A percentile compares a stretch with the other conserved stretches of the same genome.
Evolutionary conservation across 2,329 filamentous ascomycete genomes (phyloP).

Genomic region (Fusarium sp.): DNA sequence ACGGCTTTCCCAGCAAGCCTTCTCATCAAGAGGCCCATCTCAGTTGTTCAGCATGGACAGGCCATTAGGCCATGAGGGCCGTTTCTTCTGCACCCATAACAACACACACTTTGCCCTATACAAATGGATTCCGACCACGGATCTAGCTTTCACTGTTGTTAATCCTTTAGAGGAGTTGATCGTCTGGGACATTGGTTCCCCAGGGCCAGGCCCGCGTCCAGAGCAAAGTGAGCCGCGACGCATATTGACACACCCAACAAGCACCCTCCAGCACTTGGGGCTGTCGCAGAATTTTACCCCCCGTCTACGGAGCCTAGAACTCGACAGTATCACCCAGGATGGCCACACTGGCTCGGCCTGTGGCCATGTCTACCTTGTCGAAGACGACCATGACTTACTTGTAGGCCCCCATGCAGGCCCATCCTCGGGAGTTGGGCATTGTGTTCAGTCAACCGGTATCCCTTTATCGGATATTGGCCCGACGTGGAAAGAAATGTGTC

Average conservation of each 20-base stretch:
- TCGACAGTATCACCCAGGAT: constrained; percentile 59
- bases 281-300: constrained; percentile 66
- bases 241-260: constrained; percentile 55
- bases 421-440: constrained; percentile 57
- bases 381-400: constrained; percentile 66
- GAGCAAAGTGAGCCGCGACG: not conserved
- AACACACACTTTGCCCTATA: constrained; percentile 71
- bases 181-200: constrained; percentile 69
- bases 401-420: constrained; percentile 57
- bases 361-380: constrained; percentile 64
- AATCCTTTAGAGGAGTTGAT: constrained; percentile 68
- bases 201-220: constrained; percentile 17
- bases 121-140: constrained; percentile 67
- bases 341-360: constrained; percentile 41
- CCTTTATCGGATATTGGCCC: constrained; percentile 65
- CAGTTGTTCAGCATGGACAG: constrained; percentile 70
- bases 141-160: constrained; percentile 66
- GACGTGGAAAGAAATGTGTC: constrained; percentile 61
- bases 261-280: constrained; percentile 63
- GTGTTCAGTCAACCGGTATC: constrained; percentile 63
- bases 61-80: constrained; percentile 65
- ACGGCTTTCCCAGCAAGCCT: not conserved
- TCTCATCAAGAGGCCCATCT: constrained; percentile 54
- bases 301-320: constrained; percentile 59
- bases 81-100: constrained; percentile 73